A percentile compares a stretch with the other conserved stretches of the same genome.
Conservation (phyloP, 768 basidiomycete genomes). For the Calocera cornea region DNA sequence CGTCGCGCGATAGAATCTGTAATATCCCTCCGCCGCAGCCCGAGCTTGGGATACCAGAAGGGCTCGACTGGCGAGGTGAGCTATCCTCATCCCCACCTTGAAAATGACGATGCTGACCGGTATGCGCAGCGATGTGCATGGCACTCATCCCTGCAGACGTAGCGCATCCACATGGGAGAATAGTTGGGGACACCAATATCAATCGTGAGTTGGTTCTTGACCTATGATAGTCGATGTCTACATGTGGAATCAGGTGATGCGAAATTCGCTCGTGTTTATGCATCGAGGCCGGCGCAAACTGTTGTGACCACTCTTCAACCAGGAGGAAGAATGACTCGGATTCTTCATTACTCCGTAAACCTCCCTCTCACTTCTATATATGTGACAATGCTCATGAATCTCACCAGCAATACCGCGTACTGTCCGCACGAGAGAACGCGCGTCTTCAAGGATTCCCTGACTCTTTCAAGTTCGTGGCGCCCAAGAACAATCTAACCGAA, state of each 20-base stretch:
- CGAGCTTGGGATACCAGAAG: neutral
- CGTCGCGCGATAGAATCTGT: neutral
- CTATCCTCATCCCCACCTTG: neutral
- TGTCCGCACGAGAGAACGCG: constrained; percentile 64
- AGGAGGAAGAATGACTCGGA: constrained; percentile 21
- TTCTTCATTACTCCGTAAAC: constrained; percentile 53
- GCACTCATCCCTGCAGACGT: neutral
- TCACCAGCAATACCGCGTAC: constrained; percentile 48
- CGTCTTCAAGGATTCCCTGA: constrained; percentile 76
- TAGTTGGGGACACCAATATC: neutral
- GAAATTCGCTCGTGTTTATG: neutral
- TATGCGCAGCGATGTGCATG: neutral
- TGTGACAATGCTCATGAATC: neutral
- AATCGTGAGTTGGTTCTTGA: neutral
- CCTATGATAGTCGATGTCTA: neutral
- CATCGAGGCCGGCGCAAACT: neutral
- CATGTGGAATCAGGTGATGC: neutral
- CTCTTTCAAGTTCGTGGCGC: constrained; percentile 46
- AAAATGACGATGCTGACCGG: neutral
- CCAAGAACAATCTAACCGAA: constrained; percentile 35
- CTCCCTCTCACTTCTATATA: neutral
- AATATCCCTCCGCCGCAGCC: neutral
- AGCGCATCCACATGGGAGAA: neutral
- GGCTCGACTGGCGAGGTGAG: neutral
- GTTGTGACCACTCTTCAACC: neutral